These are phyloP conservation scores for Rossbeevera mucosa DNA, from an alignment of 768 basidiomycete genomes.

Conservation along the genomic window DNA sequence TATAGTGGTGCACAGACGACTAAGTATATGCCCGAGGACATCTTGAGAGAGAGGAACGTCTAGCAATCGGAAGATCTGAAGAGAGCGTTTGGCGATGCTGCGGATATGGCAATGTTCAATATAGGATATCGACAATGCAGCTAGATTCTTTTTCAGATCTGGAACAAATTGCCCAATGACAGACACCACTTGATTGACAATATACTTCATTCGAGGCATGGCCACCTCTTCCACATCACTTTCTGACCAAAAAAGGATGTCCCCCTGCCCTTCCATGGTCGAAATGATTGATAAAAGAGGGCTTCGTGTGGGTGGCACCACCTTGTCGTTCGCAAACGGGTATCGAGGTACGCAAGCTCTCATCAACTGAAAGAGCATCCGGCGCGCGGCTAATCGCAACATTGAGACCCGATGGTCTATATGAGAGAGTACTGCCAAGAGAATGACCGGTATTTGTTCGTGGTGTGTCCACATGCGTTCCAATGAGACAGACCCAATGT, in stretches of 20 bases:
- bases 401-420: conserved; percentile 71
- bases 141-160: conserved; percentile 70
- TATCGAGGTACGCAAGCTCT: conserved; percentile 80
- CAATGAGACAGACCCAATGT: conserved; percentile 71
- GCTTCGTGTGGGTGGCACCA: conserved; percentile 41
- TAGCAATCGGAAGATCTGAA: conserved; percentile 85
- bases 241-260: conserved; percentile 65
- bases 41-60: conserved; percentile 64
- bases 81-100: conserved; percentile 78
- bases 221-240: conserved; percentile 54
- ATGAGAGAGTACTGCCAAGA: conserved; percentile 79
- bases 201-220: conserved; percentile 61
- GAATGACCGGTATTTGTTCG: conserved; percentile 63
- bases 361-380: conserved; percentile 81
- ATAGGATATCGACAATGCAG: conserved; percentile 75
- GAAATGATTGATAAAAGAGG: conserved; percentile 48
- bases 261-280: conserved; percentile 55
- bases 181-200: conserved; percentile 62
- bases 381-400: conserved; percentile 65
- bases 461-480: conserved; percentile 74
- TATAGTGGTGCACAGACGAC: conserved; percentile 79
- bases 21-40: conserved; percentile 75
- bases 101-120: conserved; percentile 85
- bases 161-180: conserved; percentile 69
- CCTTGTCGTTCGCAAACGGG: conserved; percentile 63